Conservation (phyloP, 2,329 filamentous ascomycete species). For the Paecilomyces sp. region DNA sequence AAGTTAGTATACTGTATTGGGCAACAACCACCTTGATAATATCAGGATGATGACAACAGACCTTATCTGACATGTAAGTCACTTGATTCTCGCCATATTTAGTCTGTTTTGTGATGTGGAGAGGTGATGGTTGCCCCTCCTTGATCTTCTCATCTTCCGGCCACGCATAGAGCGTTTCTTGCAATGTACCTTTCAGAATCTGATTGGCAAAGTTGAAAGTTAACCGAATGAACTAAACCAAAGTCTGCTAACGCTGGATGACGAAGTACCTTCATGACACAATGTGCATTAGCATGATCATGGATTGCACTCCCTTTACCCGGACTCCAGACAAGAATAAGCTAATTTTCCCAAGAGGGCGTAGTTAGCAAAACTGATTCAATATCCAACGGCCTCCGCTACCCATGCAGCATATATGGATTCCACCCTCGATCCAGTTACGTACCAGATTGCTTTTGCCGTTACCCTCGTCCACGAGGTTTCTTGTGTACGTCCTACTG, state of each 20-base stretch:
- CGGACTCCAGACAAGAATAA: conserved; percentile 84
- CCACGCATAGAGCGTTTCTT: conserved; percentile 74
- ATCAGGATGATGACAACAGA: conserved; percentile 15
- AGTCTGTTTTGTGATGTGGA: conserved; percentile 59
- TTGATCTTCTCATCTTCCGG: conserved; percentile 46
- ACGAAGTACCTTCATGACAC: conserved; percentile 66
- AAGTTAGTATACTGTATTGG: neutral
- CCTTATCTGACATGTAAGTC: conserved; percentile 80
- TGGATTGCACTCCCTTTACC: conserved; percentile 79
- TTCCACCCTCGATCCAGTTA: conserved; percentile 4
- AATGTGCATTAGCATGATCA: conserved; percentile 83
- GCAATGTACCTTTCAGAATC: conserved; percentile 69
- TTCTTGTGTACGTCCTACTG: conserved; percentile 70
- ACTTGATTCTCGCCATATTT: conserved; percentile 65
- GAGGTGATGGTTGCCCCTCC: conserved; percentile 45
- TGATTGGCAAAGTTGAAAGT: conserved; percentile 20
- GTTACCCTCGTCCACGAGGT: conserved; percentile 85
- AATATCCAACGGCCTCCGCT: neutral
- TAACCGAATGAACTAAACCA: neutral
- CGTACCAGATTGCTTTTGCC: conserved; percentile 68
- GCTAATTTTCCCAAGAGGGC: conserved; percentile 40
- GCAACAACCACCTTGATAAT: neutral
- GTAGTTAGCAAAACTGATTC: neutral
- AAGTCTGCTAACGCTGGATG: neutral
- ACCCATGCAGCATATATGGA: neutral